Conservation (phyloP, 2,329 filamentous ascomycete genomes). For the Colletotrichum australisinense region DNA sequence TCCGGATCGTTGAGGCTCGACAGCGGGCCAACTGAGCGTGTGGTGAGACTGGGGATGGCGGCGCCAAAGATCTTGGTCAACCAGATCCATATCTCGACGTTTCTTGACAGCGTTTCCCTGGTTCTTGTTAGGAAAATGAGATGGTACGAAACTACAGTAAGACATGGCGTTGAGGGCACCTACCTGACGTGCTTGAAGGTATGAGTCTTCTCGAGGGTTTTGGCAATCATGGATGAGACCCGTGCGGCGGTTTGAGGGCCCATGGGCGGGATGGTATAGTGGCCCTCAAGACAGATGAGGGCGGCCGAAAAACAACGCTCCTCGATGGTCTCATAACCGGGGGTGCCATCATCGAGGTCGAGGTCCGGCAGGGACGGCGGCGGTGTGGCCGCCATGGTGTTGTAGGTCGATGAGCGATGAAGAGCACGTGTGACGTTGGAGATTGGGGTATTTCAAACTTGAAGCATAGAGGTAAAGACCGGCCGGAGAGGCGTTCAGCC, state of each 20-base stretch:
- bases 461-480: neutral
- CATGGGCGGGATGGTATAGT: slow-evolving; percentile 69
- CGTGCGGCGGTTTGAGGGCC: slow-evolving; percentile 66
- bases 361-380: slow-evolving; percentile 30
- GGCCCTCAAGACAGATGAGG: slow-evolving; percentile 71
- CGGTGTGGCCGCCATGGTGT: slow-evolving; percentile 33
- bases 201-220: slow-evolving; percentile 73
- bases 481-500: neutral
- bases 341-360: slow-evolving; percentile 41
- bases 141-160: neutral
- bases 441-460: neutral
- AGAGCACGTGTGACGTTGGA: neutral
- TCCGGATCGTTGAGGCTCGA: slow-evolving; percentile 65
- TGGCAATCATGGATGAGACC: slow-evolving; percentile 67
- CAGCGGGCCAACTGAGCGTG: slow-evolving; percentile 67
- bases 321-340: slow-evolving; percentile 65
- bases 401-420: neutral
- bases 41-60: slow-evolving; percentile 70
- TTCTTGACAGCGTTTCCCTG: slow-evolving; percentile 70
- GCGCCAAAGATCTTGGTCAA: slow-evolving; percentile 71
- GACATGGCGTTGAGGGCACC: slow-evolving; percentile 32
- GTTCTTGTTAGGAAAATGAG: slow-evolving; percentile 30
- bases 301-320: slow-evolving; percentile 72
- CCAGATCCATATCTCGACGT: slow-evolving; percentile 75
- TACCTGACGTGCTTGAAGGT: slow-evolving; percentile 70